A percentile compares a stretch with the other conserved stretches of the same genome.
Conservation (phyloP, 768 basidiomycete species). For the Nidularia pulvinata region DNA sequence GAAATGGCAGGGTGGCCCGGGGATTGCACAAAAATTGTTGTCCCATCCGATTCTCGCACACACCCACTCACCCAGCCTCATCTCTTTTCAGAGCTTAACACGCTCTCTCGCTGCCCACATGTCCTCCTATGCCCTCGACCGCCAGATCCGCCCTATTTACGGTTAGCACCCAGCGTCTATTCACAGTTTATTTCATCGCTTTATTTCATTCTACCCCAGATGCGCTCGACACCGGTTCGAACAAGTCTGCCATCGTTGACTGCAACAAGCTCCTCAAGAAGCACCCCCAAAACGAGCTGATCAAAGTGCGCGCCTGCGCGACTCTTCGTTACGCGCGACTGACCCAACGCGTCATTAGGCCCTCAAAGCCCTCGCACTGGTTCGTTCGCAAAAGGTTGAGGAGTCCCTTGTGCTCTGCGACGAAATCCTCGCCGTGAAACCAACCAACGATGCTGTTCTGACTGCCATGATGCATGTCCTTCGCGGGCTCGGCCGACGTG, state of each 20-base stretch:
- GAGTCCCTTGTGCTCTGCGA: slow-evolving; percentile 80
- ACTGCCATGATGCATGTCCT: slow-evolving; percentile 86
- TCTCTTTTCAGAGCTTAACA: neutral
- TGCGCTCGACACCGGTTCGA: slow-evolving; percentile 83
- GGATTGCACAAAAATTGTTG: neutral
- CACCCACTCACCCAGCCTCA: neutral
- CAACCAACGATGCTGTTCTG: slow-evolving; percentile 71
- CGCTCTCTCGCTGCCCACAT: slow-evolving; percentile 8
- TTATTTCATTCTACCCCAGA: slow-evolving; percentile 40
- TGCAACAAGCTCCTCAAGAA: slow-evolving; percentile 92
- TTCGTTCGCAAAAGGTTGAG: slow-evolving; percentile 84
- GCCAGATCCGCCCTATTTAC: slow-evolving; percentile 86
- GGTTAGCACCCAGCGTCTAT: slow-evolving; percentile 40
- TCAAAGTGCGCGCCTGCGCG: slow-evolving; percentile 51
- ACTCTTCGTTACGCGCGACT: slow-evolving; percentile 9
- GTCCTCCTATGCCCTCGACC: slow-evolving; percentile 66
- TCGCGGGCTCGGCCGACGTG: slow-evolving; percentile 72
- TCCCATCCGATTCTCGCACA: neutral
- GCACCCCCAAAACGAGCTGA: slow-evolving; percentile 68
- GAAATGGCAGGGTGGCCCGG: no score
- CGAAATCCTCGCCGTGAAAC: slow-evolving; percentile 73
- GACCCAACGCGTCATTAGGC: slow-evolving; percentile 41
- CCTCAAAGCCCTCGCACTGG: slow-evolving; percentile 81
- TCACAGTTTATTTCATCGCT: neutral
- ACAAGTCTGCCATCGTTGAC: slow-evolving; percentile 82